These are phyloP conservation scores for Starmerella bombicola DNA, from an alignment of 805 yeast genomes.

Conservation along the genomic window DNA sequence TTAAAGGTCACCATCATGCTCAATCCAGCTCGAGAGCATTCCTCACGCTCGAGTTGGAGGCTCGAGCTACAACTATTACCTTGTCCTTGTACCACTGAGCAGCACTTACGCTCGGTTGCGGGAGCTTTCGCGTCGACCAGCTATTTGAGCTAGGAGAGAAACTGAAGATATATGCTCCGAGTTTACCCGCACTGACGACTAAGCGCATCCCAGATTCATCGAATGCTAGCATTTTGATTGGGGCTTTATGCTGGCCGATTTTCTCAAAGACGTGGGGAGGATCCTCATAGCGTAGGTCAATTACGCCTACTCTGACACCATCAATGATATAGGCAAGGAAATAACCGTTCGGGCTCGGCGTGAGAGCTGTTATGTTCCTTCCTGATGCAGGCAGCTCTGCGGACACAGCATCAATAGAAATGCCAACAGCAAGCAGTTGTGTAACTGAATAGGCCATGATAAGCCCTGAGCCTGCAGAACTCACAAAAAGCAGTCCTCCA, in stretches of 20 bases:
- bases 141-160: background rate
- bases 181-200: background rate
- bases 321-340: background rate
- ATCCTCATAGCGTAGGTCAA: background rate
- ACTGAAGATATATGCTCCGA: background rate
- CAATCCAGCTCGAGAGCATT: no score
- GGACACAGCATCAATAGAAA: background rate
- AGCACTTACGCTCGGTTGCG: background rate
- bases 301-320: background rate
- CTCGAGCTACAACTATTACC: background rate
- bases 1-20: no score
- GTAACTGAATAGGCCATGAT: background rate
- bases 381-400: background rate
- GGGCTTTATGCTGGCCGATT: background rate
- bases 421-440: background rate
- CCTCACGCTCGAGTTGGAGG: no score
- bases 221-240: background rate
- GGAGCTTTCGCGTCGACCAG: background rate
- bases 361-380: background rate
- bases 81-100: background rate
- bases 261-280: background rate
- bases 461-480: background rate
- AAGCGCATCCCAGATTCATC: background rate
- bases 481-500: background rate
- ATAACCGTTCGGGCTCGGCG: background rate